Base-by-base conservation (phyloP, 306 rosid species). In the Gastrolobium bilobum region DNA sequence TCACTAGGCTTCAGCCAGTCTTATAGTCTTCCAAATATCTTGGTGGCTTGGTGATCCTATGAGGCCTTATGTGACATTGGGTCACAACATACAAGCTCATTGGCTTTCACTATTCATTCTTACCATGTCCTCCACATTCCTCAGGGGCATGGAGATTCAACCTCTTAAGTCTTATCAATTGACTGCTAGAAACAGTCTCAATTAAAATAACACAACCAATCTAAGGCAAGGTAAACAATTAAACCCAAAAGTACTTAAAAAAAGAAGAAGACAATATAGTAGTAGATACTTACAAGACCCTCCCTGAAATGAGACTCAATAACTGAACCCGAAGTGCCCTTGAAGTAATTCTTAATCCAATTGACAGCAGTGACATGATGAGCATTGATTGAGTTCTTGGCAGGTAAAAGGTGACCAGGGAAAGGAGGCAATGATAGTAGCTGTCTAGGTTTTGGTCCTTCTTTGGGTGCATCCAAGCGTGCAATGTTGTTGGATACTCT, bases 271-370 rank as follows among this genome's bases (percentile, higher is more conserved):
- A 76, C 66, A n/a, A 46, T 1, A 44, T 10, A 74, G 64, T 10
- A 14, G 73, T 3, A 33, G 43, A 80, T 26, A 78, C 99, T 87
- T 80, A 94, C 99, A 43, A 92, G 99, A 73, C 95, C 95, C 52
- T 87, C 87, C 77, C 90, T 91, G 89, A 94, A 94, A 83, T 89
- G 97, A 50, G 97, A 89, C 74, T 89, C 97, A 44, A 92, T 87
- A 40, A 79, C 89, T 8, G 86, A 47, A 78, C 84, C 90, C 15
- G 68, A 52, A 64, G 87, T 75, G 69, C 88, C 98, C 66, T 88
- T 85, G 68, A 95, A 91, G 86, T 95, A 92, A 83, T 92, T 88
- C 85, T 91, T 91, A 43, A 92, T 83, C 99, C 99, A 92, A 53
- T 87, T 92, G 76, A 95, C 79, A 57, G 99, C 96, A 3, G 99